phyloP scores from a whole-genome alignment of 1,139 yeast species.

The Suhomyces ambrosiae region DNA sequence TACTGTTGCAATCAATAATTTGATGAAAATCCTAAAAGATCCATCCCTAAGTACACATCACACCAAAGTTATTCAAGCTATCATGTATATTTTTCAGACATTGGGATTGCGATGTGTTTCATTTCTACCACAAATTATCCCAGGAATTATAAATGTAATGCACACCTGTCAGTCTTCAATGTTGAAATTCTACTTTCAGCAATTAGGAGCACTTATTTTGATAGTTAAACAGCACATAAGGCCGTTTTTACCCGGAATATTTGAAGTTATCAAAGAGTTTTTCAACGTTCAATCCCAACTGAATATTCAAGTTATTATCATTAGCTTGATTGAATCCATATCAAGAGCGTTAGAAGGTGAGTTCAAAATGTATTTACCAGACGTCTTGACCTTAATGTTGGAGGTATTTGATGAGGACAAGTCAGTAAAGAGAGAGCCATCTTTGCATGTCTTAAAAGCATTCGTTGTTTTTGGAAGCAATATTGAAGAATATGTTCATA shows the following conservation, averaged over 20 bases:
- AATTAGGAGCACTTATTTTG: constrained; percentile 73
- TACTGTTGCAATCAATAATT: constrained; percentile 85
- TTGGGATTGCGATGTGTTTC: constrained; percentile 87
- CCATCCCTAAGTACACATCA: constrained; percentile 85
- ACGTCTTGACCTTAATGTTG: constrained; percentile 72
- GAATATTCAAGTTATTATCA: constrained; percentile 75
- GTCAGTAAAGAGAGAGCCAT: constrained; percentile 62
- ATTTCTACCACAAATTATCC: constrained; percentile 82
- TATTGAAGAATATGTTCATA: constrained; percentile 85
- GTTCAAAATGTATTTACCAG: constrained; percentile 81
- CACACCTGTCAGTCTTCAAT: constrained; percentile 78
- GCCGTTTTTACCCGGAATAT: constrained; percentile 77
- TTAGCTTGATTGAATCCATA: constrained; percentile 79
- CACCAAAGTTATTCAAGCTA: constrained; percentile 87
- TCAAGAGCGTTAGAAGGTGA: constrained; percentile 90
- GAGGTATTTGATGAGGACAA: constrained; percentile 80
- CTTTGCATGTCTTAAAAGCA: constrained; percentile 78
- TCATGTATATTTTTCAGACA: constrained; percentile 86
- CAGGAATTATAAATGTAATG: constrained; percentile 86
- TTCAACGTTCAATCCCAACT: constrained; percentile 56
- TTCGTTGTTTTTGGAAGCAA: constrained; percentile 88
- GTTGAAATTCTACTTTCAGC: constrained; percentile 89
- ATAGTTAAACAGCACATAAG: constrained; percentile 91
- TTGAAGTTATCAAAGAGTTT: constrained; percentile 72
- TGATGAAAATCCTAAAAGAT: constrained; percentile 82